phyloP scores from a whole-genome alignment of 805 yeast species.

The Lipomyces starkeyi region DNA sequence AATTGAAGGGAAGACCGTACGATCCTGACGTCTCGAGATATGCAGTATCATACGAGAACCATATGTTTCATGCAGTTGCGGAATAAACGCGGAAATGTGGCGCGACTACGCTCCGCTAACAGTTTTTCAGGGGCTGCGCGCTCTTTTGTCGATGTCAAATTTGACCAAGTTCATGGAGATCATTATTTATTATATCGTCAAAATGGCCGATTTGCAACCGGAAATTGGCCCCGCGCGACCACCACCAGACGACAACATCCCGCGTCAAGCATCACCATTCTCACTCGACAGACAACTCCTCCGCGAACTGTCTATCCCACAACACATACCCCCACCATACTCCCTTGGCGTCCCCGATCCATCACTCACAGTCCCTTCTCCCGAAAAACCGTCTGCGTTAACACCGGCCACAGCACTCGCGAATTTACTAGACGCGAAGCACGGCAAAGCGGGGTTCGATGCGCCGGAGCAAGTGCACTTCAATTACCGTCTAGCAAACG shows the following conservation, averaged over 20 bases:
- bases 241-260: not conserved
- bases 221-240: not conserved
- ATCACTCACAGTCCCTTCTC: not conserved
- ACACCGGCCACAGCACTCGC: not conserved
- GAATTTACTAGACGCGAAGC: not conserved
- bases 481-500: constrained; percentile 5
- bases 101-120: not conserved
- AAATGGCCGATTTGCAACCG: not conserved
- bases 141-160: too few species aligned
- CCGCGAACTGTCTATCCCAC: constrained; percentile 10
- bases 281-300: not conserved
- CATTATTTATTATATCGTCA: too few species aligned
- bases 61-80: not conserved
- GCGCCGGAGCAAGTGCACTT: not conserved
- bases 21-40: too few species aligned
- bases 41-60: too few species aligned
- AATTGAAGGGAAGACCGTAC: too few species aligned
- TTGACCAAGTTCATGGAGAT: too few species aligned
- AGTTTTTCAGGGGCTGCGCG: not conserved
- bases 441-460: constrained; percentile 5
- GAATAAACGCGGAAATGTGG: not conserved
- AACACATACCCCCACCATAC: not conserved
- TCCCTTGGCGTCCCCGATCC: constrained; percentile 5
- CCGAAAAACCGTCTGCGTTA: not conserved
- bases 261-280: not conserved